phyloP scores from a whole-genome alignment of 352 stramenopile species.

The Salisapilia sapeloensis region DNA sequence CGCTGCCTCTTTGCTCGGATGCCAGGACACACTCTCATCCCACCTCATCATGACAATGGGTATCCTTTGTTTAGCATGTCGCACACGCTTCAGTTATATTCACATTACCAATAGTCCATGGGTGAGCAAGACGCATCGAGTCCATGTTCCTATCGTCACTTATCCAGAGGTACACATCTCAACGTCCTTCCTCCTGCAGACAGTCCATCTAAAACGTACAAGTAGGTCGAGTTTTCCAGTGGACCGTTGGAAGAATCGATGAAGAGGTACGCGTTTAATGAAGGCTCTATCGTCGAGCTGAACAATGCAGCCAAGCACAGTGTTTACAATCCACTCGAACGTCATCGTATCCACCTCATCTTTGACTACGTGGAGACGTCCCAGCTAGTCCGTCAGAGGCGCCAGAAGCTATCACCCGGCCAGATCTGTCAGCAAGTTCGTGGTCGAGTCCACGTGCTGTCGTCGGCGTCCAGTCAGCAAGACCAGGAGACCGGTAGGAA shows the following conservation, averaged over 20 bases:
- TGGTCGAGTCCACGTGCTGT: conserved; percentile 23
- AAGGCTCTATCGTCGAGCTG: conserved; percentile 90
- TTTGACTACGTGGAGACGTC: conserved; percentile 88
- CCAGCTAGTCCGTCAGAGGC: conserved; percentile 6
- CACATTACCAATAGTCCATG: conserved; percentile 21
- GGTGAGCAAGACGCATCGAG: conserved; percentile 85
- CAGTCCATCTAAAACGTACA: too few species aligned
- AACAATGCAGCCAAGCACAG: conserved; percentile 94
- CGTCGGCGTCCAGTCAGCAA: conserved; percentile 5
- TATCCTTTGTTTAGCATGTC: conserved; percentile 7
- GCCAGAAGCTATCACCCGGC: conserved; percentile 12
- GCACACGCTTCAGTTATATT: not conserved
- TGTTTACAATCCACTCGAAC: conserved; percentile 72
- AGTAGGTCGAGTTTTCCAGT: conserved; percentile 31
- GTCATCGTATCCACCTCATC: conserved; percentile 92
- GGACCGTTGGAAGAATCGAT: conserved; percentile 30
- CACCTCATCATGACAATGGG: conserved; percentile 91
- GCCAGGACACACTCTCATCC: conserved; percentile 85
- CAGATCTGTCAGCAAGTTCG: conserved; percentile 33
- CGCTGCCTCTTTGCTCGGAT: conserved; percentile 87
- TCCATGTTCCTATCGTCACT: conserved; percentile 89
- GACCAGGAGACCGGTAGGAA: conserved; percentile 9
- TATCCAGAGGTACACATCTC: conserved; percentile 11
- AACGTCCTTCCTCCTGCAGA: not conserved
- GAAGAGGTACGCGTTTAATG: conserved; percentile 71